Conservation (phyloP, 768 basidiomycete species). For the Suillus americanus region DNA sequence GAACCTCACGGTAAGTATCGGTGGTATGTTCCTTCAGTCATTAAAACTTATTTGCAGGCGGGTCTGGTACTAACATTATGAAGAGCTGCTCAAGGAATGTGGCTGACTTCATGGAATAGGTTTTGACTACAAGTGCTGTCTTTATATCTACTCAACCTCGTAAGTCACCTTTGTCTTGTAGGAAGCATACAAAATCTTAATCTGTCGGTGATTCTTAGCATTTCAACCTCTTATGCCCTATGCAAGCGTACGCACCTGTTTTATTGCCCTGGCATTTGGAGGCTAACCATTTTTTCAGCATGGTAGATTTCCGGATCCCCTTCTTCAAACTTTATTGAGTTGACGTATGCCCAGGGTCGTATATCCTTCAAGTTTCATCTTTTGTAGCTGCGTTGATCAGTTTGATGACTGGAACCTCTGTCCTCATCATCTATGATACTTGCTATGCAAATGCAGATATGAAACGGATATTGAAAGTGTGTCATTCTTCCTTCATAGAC, state of each 20-base stretch:
- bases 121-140: slow-evolving; percentile 2
- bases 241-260: neutral
- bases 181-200: neutral
- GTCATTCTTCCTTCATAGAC: neutral
- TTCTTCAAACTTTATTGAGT: neutral
- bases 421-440: neutral
- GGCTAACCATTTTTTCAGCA: neutral
- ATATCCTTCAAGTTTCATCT: neutral
- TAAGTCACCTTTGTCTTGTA: neutral
- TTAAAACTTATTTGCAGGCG: neutral
- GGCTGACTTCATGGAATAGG: neutral
- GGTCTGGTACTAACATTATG: neutral
- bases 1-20: neutral
- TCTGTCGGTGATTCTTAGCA: neutral
- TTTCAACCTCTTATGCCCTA: neutral
- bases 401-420: slow-evolving; percentile 1
- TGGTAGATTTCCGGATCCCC: neutral
- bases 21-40: neutral
- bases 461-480: neutral
- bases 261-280: neutral
- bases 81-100: neutral
- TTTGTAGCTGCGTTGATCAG: neutral
- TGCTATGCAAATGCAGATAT: neutral
- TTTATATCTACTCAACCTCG: neutral
- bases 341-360: neutral